These are phyloP conservation scores for Tetrapisispora nanseiensis DNA, from an alignment of 805 yeast species.

Conservation along the genomic window DNA sequence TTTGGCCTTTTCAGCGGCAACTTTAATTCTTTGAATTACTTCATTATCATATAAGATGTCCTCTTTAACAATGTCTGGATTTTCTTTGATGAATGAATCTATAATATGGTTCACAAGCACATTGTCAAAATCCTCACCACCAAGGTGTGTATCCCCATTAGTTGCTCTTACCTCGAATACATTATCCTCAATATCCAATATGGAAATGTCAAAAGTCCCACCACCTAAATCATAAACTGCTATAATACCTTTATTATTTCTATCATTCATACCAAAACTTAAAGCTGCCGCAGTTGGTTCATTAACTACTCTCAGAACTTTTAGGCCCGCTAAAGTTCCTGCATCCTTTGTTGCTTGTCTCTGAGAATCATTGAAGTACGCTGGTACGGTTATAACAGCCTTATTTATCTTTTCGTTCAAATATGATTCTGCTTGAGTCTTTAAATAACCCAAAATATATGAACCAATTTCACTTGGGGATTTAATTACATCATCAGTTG, in stretches of 20 bases:
- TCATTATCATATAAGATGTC: constrained; percentile 36
- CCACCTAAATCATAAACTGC: constrained; percentile 71
- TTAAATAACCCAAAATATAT: constrained; percentile 53
- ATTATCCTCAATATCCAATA: constrained; percentile 69
- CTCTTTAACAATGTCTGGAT: constrained; percentile 33
- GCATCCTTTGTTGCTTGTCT: constrained; percentile 79
- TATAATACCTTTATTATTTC: constrained; percentile 29
- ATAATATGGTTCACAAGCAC: constrained; percentile 49
- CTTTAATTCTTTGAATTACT: constrained; percentile 68
- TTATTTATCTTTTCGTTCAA: constrained; percentile 44
- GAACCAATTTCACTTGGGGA: constrained; percentile 72
- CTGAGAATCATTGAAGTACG: constrained; percentile 74
- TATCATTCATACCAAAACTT: constrained; percentile 60
- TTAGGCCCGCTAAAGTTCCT: constrained; percentile 65
- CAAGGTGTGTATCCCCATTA: constrained; percentile 76
- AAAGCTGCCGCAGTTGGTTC: constrained; percentile 85
- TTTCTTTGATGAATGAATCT: constrained; percentile 44
- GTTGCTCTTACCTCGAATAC: constrained; percentile 77
- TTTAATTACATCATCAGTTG: constrained; percentile 32
- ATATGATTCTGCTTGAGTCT: constrained; percentile 51
- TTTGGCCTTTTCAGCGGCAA: constrained; percentile 69
- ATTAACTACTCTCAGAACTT: constrained; percentile 65
- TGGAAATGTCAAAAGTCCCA: constrained; percentile 76
- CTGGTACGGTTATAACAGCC: constrained; percentile 81
- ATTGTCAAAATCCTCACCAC: constrained; percentile 80